Conservation (phyloP, 176 grass and related monocot species). For the Ananas comosus region DNA sequence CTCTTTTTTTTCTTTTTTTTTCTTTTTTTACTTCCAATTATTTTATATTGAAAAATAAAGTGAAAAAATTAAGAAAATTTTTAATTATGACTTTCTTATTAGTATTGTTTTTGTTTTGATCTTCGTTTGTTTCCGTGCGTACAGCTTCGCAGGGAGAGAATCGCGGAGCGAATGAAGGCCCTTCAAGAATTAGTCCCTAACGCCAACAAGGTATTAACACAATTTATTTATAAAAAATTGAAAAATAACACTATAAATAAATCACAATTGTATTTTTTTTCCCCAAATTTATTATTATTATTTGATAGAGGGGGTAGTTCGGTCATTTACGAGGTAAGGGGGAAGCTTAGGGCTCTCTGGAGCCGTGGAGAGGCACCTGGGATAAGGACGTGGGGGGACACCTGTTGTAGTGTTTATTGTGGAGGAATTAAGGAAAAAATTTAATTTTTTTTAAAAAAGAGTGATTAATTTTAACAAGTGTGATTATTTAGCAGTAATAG, state of each 20-base stretch:
- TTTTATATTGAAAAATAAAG: not conserved
- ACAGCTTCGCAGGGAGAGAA: slow-evolving; percentile 93
- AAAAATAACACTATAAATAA: no score
- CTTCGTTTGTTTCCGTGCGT: slow-evolving; percentile 2
- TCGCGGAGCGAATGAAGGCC: slow-evolving; percentile 90
- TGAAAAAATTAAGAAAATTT: no score
- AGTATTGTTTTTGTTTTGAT: not conserved
- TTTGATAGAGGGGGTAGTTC: not conserved
- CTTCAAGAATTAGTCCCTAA: slow-evolving; percentile 96
- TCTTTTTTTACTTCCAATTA: not conserved
- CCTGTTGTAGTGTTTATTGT: no score
- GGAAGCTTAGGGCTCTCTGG: not conserved
- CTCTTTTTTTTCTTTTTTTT: not conserved
- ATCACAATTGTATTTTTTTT: not conserved
- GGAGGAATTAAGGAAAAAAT: no score
- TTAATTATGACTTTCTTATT: not conserved
- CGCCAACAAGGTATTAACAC: slow-evolving; percentile 77
- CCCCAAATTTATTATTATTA: not conserved
- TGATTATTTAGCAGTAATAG: no score
- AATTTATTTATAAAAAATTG: not conserved
- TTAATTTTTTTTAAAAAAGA: no score
- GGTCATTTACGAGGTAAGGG: not conserved
- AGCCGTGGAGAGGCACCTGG: not conserved
- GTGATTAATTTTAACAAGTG: no score
- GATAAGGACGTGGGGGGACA: no score